Percentiles rank a stretch among this genome's conserved stretches.
Evolutionary conservation across 345 rosid genomes (phyloP).

Genomic region (Salix koriyanagi): DNA sequence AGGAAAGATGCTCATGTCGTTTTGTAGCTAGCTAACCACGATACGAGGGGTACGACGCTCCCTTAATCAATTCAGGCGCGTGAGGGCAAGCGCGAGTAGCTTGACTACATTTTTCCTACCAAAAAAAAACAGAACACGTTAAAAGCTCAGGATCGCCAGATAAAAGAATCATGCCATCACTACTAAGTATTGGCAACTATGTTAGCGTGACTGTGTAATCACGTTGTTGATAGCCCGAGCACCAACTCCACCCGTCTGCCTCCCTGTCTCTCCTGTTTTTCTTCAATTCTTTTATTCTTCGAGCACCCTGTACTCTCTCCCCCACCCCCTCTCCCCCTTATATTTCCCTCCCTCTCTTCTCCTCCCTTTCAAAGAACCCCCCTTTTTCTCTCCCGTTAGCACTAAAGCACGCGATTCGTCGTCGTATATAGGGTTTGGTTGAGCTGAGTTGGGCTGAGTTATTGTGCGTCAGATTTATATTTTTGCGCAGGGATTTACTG

Average conservation of each 20-base stretch:
- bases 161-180: not conserved
- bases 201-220: slow-evolving; percentile 27
- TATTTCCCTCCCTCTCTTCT: slow-evolving; percentile 17
- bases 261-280: slow-evolving; percentile 41
- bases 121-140: not conserved
- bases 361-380: not conserved
- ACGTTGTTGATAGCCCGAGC: slow-evolving; percentile 39
- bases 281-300: slow-evolving; percentile 27
- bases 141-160: not conserved
- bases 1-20: not conserved
- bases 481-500: not conserved
- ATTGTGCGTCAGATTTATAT: not conserved
- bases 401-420: not conserved
- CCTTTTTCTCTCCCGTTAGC: not conserved
- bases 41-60: not conserved
- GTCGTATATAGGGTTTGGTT: not conserved
- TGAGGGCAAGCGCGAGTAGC: not conserved
- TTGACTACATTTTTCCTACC: not conserved
- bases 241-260: slow-evolving; percentile 47
- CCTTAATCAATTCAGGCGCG: not conserved
- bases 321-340: slow-evolving; percentile 10
- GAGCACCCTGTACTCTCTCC: not conserved
- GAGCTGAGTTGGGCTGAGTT: not conserved
- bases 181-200: not conserved
- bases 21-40: not conserved